These are phyloP conservation scores for Malus fusca DNA, from an alignment of 306 rosid genomes.

Conservation along the genomic window DNA sequence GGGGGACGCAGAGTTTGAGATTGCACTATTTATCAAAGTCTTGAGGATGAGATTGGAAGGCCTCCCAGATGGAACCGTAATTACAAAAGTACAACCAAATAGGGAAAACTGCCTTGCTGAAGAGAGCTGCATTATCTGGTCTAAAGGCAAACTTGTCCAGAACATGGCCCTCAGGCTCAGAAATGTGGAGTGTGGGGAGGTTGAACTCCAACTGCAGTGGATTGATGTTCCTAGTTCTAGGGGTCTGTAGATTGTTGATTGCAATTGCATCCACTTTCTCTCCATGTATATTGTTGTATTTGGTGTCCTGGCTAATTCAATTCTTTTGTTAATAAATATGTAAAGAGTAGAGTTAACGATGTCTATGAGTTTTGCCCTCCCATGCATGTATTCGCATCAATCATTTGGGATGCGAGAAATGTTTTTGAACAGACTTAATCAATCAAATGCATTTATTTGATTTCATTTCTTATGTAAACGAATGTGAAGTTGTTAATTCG, in stretches of 20 bases:
- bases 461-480: no score
- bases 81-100: constrained; percentile 44
- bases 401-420: no score
- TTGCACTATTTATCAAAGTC: constrained; percentile 40
- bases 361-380: not conserved
- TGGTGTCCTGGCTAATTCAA: not conserved
- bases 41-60: constrained; percentile 29
- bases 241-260: constrained; percentile 20
- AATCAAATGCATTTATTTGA: no score
- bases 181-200: constrained; percentile 72
- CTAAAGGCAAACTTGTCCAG: constrained; percentile 45
- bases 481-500: not conserved
- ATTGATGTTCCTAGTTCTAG: constrained; percentile 58
- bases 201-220: constrained; percentile 71
- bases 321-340: not conserved
- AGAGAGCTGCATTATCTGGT: constrained; percentile 54
- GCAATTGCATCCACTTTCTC: not conserved
- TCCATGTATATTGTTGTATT: not conserved
- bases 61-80: constrained; percentile 43
- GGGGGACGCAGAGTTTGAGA: constrained; percentile 77
- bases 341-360: not conserved
- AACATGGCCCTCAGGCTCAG: constrained; percentile 61
- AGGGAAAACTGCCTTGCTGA: constrained; percentile 63
- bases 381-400: not conserved
- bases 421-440: not conserved